Evolutionary conservation across 768 basidiomycete species (phyloP), one percentile per base, ranked within the genome.

Genomic region (Boletus insuetus): DNA sequence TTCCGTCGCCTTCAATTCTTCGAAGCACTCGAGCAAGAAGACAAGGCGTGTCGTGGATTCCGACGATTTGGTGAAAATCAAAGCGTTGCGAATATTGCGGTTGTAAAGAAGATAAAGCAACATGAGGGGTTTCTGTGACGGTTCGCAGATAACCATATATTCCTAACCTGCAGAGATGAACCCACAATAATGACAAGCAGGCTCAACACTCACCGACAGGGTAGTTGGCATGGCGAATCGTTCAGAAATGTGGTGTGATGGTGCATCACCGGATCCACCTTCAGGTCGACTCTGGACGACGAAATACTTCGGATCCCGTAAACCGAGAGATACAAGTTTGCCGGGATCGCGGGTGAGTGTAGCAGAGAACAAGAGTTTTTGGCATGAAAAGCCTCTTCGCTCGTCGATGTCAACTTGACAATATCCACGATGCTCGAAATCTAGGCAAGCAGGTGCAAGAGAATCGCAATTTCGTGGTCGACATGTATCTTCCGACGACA

Each of bases 61-160:
- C 6, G 95, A 87, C 0, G 90, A 93, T 73, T 98, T 98, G n/a
- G 96, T 97, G 74, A 99, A 99, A 31, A 97, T 86, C 34, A 99
- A 77, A 0, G 87, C 89, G 55, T 89, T 89, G 10, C 71, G 77
- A 20, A 94, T 78, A 9, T 75, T 64, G 45, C 74, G 77, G 9
- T 75, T 67, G 64, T 89, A 85, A 3, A 97, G 77, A 48, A 99
- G 86, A 65, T 98, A 80, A 71, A 97, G 89, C 51, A 99, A 82
- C 62, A 92, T 77, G 10, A 98, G 80, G 2, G 96, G 95, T 69
- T 99, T 99, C 60, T 87, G 77, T 0, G 84, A 77, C 1, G 93
- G 74, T 47, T 87, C 82, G 58, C 86, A 87, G 47, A 95, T 81
- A 47, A 94, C 65, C 87, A 94, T 92, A 61, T 87, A 84, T 74